Evolutionary conservation across 306 rosid species (phyloP), one percentile per base, ranked within the genome.

Genomic region (Ochetophila trinervis): DNA sequence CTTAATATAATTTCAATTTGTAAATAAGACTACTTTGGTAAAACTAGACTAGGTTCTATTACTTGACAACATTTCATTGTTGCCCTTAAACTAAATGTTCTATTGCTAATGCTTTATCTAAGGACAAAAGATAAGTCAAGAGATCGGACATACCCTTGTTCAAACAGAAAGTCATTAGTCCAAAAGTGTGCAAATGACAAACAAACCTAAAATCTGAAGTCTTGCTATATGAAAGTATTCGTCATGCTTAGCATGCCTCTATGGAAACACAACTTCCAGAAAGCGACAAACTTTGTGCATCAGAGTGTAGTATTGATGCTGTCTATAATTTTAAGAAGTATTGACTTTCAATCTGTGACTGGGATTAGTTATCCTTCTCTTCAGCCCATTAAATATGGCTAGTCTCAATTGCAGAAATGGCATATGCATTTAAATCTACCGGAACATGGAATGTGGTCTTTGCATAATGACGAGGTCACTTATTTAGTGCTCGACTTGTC

Each of bases 341-440:
- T 19, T 17, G 13, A 4, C 40, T 44, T 44, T 40, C 16, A 51
- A 9, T 66, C 24, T 51, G 58, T 51, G 12, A 60, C 40, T 5
- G 42, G 35, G 49, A 60, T 48, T 50, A 5, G 36, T 20, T 60
- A 48, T 63, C 68, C 6, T 21, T 73, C 16, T 17, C 53, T 23
- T 53, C 17, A 23, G 36, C 24, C 16, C 48, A n/a, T 17, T 32
- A 53, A 40, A 17, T 40, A 14, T 40, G 42, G 13, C 5, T 30
- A 9, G 32, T 54, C 71, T 58, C 16, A 47, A 68, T 21, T 49
- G 40, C 34, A 34, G 40, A 59, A 19, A 23, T 60, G 19, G 35
- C 42, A 48, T 60, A 27, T 70, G 42, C 67, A n/a, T n/a, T n/a
- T n/a, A 63, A 20, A 20, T 62, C 24, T 40, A 37, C 22, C 3